Base-by-base conservation (phyloP, 2,329 filamentous ascomycete species). In the Calonectria fujianensis region DNA sequence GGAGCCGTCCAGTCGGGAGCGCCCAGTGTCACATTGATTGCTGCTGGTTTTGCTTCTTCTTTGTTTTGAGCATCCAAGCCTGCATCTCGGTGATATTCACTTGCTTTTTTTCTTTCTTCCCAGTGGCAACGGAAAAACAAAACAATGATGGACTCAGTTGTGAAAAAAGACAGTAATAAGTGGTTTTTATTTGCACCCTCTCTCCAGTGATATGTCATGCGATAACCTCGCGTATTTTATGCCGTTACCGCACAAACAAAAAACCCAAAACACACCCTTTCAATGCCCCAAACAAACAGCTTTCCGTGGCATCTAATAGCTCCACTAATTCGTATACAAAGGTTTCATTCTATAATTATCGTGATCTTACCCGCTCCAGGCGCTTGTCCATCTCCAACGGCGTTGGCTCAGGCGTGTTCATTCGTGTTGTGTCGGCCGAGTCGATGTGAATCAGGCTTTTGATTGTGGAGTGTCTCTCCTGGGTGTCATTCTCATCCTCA, bases 391-490 rank as follows among this genome's bases (percentile, higher is more conserved):
- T 76, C 59, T 84, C 83, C 9, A 80, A 70, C 1, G 83, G 83
- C 1, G 83, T 83, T 5, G 82, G 77, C 16, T 80, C 79, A 7
- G 83, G 83, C n/a, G 83, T 84, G 61, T 80, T 82, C 51, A 81
- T 77, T 29, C 77, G 67, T 7, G 82, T 82, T 41, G 82, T 80
- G 59, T 80, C 78, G 5, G 75, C 73, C 41, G 82, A 83, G 52
- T 82, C 81, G 20, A 82, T 81, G 70, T 79, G 81, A 32, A 83
- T 79, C 63, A 82, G 80, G 4, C 79, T 79, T 65, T 75, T 78
- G 39, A 83, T 82, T 3, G 63, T 74, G 27, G 78, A 82, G 32
- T 80, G 76, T 67, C 69, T 78, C 59, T 80, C 78, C 5, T 65
- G 67, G 7, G 72, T 45, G 0, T 78, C 73, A 2, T 70, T 59